Base-by-base conservation (phyloP, 495 filamentous ascomycete species). In the Hypoxylon rickii region DNA sequence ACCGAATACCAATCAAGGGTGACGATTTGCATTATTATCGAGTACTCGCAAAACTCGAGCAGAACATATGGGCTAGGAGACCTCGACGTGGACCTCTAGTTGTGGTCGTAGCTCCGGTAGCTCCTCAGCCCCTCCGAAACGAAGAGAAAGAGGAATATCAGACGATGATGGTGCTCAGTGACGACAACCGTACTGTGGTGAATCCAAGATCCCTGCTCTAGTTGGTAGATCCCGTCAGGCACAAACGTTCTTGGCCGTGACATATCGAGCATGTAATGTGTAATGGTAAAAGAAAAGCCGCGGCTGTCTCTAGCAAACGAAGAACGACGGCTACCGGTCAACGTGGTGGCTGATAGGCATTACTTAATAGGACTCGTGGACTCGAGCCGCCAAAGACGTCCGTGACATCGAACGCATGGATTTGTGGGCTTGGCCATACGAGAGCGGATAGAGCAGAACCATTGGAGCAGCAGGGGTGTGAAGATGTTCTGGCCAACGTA, bases 211-310 rank as follows among this genome's bases (percentile, higher is more conserved):
- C 58, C 47, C 40, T 52, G 58, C 33, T 11, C 18, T 45, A 44
- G 13, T 21, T 29, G 38, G 47, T 16, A 48, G 47, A 56, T 62
- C 52, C 58, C 29, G 48, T 36, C 20, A 61, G 51, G 58, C 19
- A 55, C 41, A 13, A 45, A 31, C 12, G n/a, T 8, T 3, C 34
- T 15, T 50, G 19, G 21, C n/a, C n/a, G n/a, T n/a, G n/a, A n/a
- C n/a, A n/a, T n/a, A n/a, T n/a, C n/a, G n/a, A n/a, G n/a, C n/a
- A n/a, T n/a, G n/a, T n/a, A n/a, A n/a, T n/a, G n/a, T n/a, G n/a
- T n/a, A n/a, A n/a, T n/a, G n/a, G n/a, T n/a, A n/a, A n/a, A n/a
- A n/a, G n/a, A n/a, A n/a, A n/a, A n/a, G n/a, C n/a, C n/a, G n/a
- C n/a, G n/a, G n/a, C n/a, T n/a, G n/a, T n/a, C n/a, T n/a, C n/a